Base-by-base conservation (phyloP, 2,329 filamentous ascomycete species). In the Colletotrichum sp. region DNA sequence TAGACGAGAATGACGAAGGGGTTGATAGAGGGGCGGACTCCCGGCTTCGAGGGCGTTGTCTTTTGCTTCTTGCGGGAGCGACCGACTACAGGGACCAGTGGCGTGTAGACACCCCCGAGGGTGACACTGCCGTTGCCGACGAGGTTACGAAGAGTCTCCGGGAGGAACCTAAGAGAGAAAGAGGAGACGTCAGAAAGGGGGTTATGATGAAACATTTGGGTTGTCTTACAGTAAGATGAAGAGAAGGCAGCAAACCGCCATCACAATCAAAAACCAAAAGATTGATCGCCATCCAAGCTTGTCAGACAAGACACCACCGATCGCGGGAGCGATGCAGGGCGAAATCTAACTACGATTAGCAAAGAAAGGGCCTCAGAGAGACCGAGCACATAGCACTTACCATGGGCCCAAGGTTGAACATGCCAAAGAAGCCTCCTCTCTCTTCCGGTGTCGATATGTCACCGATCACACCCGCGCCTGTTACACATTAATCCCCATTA, bases 221-320 rank as follows among this genome's bases (percentile, higher is more conserved):
- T 6, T 34, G 12, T 32, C 71, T 36, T 34, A 74, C 71, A 81
- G 55, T 5, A 84, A 68, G 43, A 86, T 83, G 5, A 84, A 80
- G 3, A 84, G 38, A 30, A 86, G 79, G 68, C 83, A 86, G 3
- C 80, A 79, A 0, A 82, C 86, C 0, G 85, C 81, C 66, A 88
- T 82, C 24, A 91, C 89, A 34, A 86, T 82, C 6, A 91, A 82
- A 73, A 90, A 89, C 88, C 88, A 91, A 77, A 91, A 91, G 8
- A 91, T 86, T 3, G 84, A 83, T 52, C 85, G 82, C 89, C 89
- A 91, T 1, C 88, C 89, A 0, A 90, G 78, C 55, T 84, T 84
- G 64, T 88, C 85, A 1, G 85, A 83, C 0, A 91, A 76, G 0
- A 86, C 79, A 9, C 89, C 90, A 1, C 89, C 89, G 28, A 91